Conservation (phyloP, 2,329 filamentous ascomycete species). For the Tolypocladium tundrense region DNA sequence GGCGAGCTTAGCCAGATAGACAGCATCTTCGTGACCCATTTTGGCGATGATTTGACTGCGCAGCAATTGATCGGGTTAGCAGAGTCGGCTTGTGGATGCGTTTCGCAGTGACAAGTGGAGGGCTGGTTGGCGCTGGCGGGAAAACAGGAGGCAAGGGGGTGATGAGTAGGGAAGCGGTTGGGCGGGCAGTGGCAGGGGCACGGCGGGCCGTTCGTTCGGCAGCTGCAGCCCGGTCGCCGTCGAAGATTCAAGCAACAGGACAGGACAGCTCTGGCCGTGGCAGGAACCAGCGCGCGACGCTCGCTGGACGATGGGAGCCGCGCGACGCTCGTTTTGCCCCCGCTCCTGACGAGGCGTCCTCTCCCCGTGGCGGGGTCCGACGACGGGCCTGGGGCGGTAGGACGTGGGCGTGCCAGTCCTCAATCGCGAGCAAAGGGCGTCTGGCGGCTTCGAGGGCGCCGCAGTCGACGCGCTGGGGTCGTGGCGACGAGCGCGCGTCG, state of each 20-base stretch:
- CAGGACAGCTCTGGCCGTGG: neutral
- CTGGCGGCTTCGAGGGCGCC: neutral
- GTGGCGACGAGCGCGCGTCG: neutral
- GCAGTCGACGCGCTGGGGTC: neutral
- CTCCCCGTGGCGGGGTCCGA: neutral
- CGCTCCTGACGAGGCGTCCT: neutral
- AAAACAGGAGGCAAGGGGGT: neutral
- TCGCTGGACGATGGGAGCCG: neutral
- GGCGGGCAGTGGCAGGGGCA: neutral
- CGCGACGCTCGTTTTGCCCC: neutral
- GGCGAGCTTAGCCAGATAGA: conserved; percentile 99
- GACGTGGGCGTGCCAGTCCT: neutral
- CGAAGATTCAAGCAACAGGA: neutral
- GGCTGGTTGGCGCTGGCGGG: neutral
- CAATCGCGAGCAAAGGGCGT: neutral
- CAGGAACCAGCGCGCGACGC: neutral
- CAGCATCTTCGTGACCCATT: conserved; percentile 99
- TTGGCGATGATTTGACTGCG: conserved; percentile 29
- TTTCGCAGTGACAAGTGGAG: neutral
- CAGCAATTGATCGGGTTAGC: neutral
- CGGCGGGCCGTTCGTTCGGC: neutral
- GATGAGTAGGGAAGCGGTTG: neutral
- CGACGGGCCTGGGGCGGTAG: neutral
- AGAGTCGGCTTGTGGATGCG: neutral
- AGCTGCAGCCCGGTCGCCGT: neutral